Percentiles rank a stretch among this genome's conserved stretches.
Evolutionary conservation across 2,329 filamentous ascomycete genomes (phyloP).

Genomic region (Spiromastix sp.): DNA sequence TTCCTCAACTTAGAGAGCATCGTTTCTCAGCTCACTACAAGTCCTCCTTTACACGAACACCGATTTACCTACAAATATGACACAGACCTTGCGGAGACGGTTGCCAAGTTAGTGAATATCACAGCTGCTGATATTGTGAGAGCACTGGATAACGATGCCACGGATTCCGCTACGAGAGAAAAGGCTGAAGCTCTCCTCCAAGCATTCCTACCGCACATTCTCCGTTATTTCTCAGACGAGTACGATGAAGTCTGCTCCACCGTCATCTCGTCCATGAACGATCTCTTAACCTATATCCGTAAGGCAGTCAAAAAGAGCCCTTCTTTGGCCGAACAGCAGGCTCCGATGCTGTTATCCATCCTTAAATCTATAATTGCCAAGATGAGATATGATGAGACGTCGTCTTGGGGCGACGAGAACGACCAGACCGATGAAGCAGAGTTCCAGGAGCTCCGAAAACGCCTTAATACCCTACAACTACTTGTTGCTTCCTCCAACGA

Average conservation of each 20-base stretch:
- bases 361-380: conserved; percentile 87
- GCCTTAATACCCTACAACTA: conserved; percentile 83
- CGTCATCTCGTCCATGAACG: conserved; percentile 85
- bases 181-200: conserved; percentile 75
- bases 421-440: conserved; percentile 95
- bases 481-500: conserved; percentile 85
- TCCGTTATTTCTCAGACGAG: conserved; percentile 94
- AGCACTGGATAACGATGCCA: conserved; percentile 60
- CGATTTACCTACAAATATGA: conserved; percentile 81
- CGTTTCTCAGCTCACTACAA: conserved; percentile 73
- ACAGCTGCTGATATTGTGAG: conserved; percentile 78
- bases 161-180: conserved; percentile 52
- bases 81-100: conserved; percentile 86
- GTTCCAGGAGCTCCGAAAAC: conserved; percentile 87
- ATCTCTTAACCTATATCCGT: conserved; percentile 81
- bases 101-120: conserved; percentile 91
- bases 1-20: conserved; percentile 84
- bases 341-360: conserved; percentile 75
- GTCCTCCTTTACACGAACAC: conserved; percentile 67
- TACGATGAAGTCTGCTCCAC: conserved; percentile 97
- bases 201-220: conserved; percentile 72
- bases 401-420: conserved; percentile 85
- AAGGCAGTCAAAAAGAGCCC: conserved; percentile 57
- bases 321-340: conserved; percentile 61
- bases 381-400: conserved; percentile 96